Conservation (phyloP, 768 basidiomycete genomes). For the Lentinula edodes region DNA sequence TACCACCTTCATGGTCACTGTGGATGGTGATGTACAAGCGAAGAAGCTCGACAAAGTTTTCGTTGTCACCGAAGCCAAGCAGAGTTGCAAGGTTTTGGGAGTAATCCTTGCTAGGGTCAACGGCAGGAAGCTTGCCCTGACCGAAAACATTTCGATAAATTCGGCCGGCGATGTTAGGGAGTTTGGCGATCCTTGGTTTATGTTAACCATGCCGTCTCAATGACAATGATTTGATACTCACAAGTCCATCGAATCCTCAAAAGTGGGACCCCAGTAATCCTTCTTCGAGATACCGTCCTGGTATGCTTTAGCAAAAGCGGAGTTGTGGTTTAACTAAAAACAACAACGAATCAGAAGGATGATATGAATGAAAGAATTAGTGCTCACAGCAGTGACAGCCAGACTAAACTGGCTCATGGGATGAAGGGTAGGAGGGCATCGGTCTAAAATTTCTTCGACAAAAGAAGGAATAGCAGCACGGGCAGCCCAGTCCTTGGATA, state of each 20-base stretch:
- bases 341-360: slow-evolving; percentile 1
- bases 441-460: slow-evolving; percentile 94
- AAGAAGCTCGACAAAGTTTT: slow-evolving; percentile 88
- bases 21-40: slow-evolving; percentile 97
- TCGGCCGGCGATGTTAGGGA: slow-evolving; percentile 93
- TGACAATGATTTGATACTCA: slow-evolving; percentile 21
- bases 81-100: slow-evolving; percentile 85
- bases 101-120: slow-evolving; percentile 83
- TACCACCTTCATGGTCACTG: slow-evolving; percentile 98
- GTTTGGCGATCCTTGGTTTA: slow-evolving; percentile 79
- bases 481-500: slow-evolving; percentile 94
- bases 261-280: slow-evolving; percentile 95
- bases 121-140: slow-evolving; percentile 79
- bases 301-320: slow-evolving; percentile 94
- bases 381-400: slow-evolving; percentile 83
- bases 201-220: slow-evolving; percentile 6
- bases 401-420: slow-evolving; percentile 99
- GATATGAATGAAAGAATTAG: not conserved
- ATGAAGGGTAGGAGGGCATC: slow-evolving; percentile 90
- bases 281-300: slow-evolving; percentile 87
- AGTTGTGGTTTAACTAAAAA: slow-evolving; percentile 82
- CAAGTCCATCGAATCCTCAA: slow-evolving; percentile 89
- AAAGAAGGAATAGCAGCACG: slow-evolving; percentile 88
- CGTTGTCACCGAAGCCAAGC: slow-evolving; percentile 87
- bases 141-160: slow-evolving; percentile 88